Evolutionary conservation across 164 flowering plant species (phyloP), one percentile per base, ranked within the genome.

Genomic region (Piper betle): DNA sequence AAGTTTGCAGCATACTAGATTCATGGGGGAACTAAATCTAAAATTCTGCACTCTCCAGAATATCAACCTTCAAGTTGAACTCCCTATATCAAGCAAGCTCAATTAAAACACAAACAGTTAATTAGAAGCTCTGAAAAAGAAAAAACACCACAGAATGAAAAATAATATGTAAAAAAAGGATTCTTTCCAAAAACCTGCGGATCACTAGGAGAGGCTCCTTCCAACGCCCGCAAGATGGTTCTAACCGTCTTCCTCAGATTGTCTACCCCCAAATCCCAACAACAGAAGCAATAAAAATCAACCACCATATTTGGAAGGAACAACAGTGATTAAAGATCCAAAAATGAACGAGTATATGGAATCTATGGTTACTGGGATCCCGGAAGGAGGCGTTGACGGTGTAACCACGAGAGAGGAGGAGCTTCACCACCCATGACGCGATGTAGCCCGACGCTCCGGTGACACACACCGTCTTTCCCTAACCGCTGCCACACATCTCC

Each of bases 381-480:
- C 68, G 68, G 40, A 65, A 62, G 25, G 68, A 12, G 62, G 68
- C 68, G 9, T 38, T 59, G 53, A 65, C 56, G 20, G 58, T 53
- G 68, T 65, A 59, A 9, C 68, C 68, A 0, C 57, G 57, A 2
- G 39, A 4, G 37, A 65, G 63, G 13, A 65, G 63, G 18, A 65
- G 68, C 52, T 65, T 65, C 62, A 65, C 68, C 52, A 65, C 58
- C 68, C 68, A 59, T 13, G 63, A 65, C 4, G 62, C 68, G n/a
- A 65, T 65, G 63, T 65, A 65, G 4, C 68, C 68, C 11, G 68
- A 65, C 15, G 68, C 68, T 13, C 68, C 63, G 5, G 68, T 59
- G 8, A 65, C 68, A 25, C 68, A 65, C 40, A 59, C 68, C 57
- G 40, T 12, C 60, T 64, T 64, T 33, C 67, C 67, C n/a, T n/a